Evolutionary conservation across 768 basidiomycete species (phyloP), one percentile per base, ranked within the genome.

Genomic region (Amanita rubescens): DNA sequence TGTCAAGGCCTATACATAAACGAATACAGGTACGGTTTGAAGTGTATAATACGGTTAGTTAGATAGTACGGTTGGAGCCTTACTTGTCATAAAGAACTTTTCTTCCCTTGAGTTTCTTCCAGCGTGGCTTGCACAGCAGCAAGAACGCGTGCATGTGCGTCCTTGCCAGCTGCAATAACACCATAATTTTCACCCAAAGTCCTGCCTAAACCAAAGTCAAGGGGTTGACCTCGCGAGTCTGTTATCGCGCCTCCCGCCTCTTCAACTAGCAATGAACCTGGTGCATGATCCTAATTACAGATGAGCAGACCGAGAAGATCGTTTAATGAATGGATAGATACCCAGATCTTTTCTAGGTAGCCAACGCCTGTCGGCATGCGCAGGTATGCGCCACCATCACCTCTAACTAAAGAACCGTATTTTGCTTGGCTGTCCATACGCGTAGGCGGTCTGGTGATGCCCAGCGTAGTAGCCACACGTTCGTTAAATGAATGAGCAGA

Each of bases 401-500:
- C 93, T 38, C 94, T 73, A 4, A 84, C 82, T 12, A 98, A 79
- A 62, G 85, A 84, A 27, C 86, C 82, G 60, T 98, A 98, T 70
- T 98, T 99, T 1, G 94, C 93, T 67, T 97, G 94, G 65, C 87
- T 90, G 66, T 98, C 95, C 94, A 98, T 96, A 17, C 91, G 76
- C 14, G 83, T 74, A 8, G 89, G 84, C 0, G 77, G 65, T 1
- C 78, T 71, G 15, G 82, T 81, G 51, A 96, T 77, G 1, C 77
- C 77, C 22, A 97, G 72, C 4, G 84, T 60, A 30, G 76, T 62
- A 0, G 88, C 82, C 33, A 97, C 85, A 19, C 75, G 76, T 32
- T 81, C 80, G 63, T 87, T 93, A 67, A 92, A 87, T 2, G 82
- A 81, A 56, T 94, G 90, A n/a, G 92, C 88, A 1, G 90, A 86